Percentiles rank a stretch among this genome's conserved stretches.
Conservation (phyloP, 2,329 filamentous ascomycete species). For the Verticillium tricorpus region DNA sequence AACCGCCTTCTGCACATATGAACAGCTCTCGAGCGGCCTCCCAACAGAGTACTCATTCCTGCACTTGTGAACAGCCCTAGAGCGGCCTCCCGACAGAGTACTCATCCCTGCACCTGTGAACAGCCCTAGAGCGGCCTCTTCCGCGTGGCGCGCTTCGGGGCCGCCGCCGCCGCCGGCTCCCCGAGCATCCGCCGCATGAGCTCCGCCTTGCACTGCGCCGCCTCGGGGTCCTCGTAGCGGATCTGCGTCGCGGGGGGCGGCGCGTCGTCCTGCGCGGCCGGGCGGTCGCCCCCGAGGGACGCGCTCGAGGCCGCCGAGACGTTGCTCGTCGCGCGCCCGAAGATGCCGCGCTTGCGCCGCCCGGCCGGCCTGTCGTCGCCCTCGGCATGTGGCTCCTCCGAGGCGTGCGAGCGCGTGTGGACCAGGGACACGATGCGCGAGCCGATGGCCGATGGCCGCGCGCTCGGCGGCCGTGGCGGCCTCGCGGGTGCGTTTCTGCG, state of each 20-base stretch:
- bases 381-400: slow-evolving; percentile 9
- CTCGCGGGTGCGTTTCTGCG: slow-evolving; percentile 10
- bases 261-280: slow-evolving; percentile 6
- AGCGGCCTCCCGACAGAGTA: too few species aligned
- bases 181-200: slow-evolving; percentile 39
- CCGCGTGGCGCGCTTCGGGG: slow-evolving; percentile 1
- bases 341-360: slow-evolving; percentile 39
- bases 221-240: slow-evolving; percentile 47
- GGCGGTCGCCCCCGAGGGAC: slow-evolving; percentile 26
- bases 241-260: slow-evolving; percentile 46
- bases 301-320: slow-evolving; percentile 46
- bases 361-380: neutral
- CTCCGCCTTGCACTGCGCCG: slow-evolving; percentile 35
- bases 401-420: slow-evolving; percentile 20
- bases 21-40: neutral
- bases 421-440: slow-evolving; percentile 32
- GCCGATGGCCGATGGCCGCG: slow-evolving; percentile 34
- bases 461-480: slow-evolving; percentile 29
- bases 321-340: slow-evolving; percentile 56
- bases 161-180: neutral
- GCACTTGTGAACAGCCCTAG: neutral
- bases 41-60: too few species aligned
- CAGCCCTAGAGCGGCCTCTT: slow-evolving; percentile 6
- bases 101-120: too few species aligned
- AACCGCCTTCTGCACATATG: too few species aligned